phyloP scores from a whole-genome alignment of 306 rosid species.

The Herpetospermum pedunculosum region DNA sequence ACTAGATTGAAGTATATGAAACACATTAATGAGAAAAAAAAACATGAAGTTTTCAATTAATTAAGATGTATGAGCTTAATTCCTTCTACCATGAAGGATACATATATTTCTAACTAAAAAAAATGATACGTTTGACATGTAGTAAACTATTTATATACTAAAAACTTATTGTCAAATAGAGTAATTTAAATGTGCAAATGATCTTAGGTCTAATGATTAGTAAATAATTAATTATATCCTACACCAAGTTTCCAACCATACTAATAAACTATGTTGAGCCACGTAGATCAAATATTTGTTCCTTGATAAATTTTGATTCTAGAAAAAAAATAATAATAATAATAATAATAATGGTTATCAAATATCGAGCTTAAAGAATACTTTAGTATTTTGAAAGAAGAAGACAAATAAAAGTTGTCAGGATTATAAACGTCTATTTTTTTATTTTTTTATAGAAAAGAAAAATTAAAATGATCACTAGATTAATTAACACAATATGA shows the following conservation, averaged over 20 bases:
- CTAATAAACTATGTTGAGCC: not conserved
- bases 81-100: not conserved
- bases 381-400: not conserved
- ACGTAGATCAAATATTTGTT: not conserved
- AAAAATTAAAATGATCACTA: not conserved
- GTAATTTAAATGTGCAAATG: not conserved
- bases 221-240: too few species aligned
- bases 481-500: not conserved
- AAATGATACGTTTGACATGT: not conserved
- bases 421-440: not conserved
- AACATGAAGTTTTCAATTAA: not conserved
- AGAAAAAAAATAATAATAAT: too few species aligned
- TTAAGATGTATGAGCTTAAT: not conserved
- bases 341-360: too few species aligned
- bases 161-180: not conserved
- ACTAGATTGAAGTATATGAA: not conserved
- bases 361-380: not conserved
- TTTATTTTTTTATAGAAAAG: too few species aligned
- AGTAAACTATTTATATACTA: not conserved
- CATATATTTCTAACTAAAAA: not conserved
- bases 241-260: too few species aligned
- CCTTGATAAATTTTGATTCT: not conserved
- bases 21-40: not conserved
- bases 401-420: not conserved
- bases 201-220: too few species aligned